Base-by-base conservation (phyloP, 1,284 basidiomycete genomes). In the Limonomyces culmigenus region DNA sequence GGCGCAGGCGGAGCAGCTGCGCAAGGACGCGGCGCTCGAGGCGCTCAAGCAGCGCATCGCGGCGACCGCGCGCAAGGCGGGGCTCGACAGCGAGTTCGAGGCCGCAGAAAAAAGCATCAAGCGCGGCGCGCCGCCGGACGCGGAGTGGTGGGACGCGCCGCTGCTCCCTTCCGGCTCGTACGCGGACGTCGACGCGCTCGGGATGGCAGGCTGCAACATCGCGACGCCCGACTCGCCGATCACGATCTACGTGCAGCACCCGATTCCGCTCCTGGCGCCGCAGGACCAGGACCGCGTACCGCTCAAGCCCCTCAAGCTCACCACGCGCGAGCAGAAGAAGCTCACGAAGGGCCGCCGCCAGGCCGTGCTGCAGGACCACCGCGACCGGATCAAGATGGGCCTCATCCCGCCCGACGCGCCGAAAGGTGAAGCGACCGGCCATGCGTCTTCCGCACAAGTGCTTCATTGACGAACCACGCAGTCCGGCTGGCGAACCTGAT, bases 71-170 rank as follows among this genome's bases (percentile, higher is more conserved):
- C 68, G 76, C 43, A 96, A 93, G 55, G 93, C 92, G 13, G 95
- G 93, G 10, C 51, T 98, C 49, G 87, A 93, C 51, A 74, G 76
- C 25, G 93, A 96, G 54, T 81, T 96, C 49, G 86, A 91, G 43
- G 81, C 71, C 1, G 59, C 93, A 25, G 92, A 95, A 57, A 85
- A 86, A 58, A 75, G 73, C 42, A 72, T 92, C 44, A 75, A 83
- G 76, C 68, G 89, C 32, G 71, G 75, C 39, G 67, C 79, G 1
- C 93, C 93, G 3, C 95, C 93, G 0, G 77, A 75, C 4, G 70
- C 81, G 5, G 93, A 98, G 55, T 98, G 93, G 93, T 99, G 95
- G 93, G 95, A 98, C 55, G 74, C 70, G 20, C 72, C 84, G 0
- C 62, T 96, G n/a, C 58, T 98, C 8, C 79, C 85, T 0, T 72